Conservation (phyloP, 371 early-diverging fungal genomes). For the Dinochytrium kinnereticum region DNA sequence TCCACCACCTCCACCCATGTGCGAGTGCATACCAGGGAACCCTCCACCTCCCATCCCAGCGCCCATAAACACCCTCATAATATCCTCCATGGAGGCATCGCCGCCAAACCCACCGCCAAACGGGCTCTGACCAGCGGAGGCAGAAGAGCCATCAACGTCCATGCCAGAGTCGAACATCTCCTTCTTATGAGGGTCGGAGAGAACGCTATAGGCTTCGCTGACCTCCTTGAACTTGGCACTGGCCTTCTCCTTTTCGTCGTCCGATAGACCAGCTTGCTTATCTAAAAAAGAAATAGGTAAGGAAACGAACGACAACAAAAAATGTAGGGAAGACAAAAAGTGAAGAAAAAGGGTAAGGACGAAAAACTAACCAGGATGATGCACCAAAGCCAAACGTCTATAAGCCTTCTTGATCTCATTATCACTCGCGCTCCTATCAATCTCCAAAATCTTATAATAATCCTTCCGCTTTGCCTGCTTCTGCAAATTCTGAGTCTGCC, state of each 20-base stretch:
- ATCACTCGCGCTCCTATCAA: slow-evolving; percentile 58
- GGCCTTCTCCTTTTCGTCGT: slow-evolving; percentile 64
- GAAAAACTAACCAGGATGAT: slow-evolving; percentile 78
- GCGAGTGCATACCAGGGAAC: slow-evolving; percentile 13
- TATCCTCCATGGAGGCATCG: slow-evolving; percentile 35
- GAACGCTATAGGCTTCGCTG: slow-evolving; percentile 73
- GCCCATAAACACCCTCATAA: slow-evolving; percentile 36
- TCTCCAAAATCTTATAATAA: slow-evolving; percentile 78
- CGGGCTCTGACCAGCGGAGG: slow-evolving; percentile 46
- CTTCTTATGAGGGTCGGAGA: slow-evolving; percentile 84
- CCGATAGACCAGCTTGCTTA: slow-evolving; percentile 65
- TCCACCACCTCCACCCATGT: slow-evolving; percentile 14
- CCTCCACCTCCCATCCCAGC: slow-evolving; percentile 32
- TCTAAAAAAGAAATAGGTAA: slow-evolving; percentile 47
- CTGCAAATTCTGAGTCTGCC: slow-evolving; percentile 51
- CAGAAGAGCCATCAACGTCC: slow-evolving; percentile 72
- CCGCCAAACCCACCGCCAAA: slow-evolving; percentile 23
- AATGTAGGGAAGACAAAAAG: slow-evolving; percentile 32
- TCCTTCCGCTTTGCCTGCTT: slow-evolving; percentile 78
- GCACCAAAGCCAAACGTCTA: slow-evolving; percentile 73
- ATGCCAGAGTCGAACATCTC: slow-evolving; percentile 77
- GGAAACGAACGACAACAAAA: slow-evolving; percentile 46
- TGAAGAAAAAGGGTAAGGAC: background rate
- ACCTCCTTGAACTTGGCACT: slow-evolving; percentile 85
- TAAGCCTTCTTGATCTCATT: slow-evolving; percentile 78